These are phyloP conservation scores for Helichrysum umbraculigerum DNA, from an alignment of 129 eudicot species.

Conservation along the genomic window DNA sequence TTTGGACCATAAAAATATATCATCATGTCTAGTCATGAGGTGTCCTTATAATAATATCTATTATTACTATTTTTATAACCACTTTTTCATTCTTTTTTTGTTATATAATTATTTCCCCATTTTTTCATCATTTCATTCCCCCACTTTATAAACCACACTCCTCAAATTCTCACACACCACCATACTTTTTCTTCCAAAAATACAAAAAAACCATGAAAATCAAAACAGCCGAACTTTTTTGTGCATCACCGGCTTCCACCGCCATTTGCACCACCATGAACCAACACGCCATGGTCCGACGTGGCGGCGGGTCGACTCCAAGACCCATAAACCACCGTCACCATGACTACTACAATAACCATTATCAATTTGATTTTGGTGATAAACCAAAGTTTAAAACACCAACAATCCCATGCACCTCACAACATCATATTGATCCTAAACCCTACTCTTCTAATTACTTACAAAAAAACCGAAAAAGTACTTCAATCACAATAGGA, in stretches of 20 bases:
- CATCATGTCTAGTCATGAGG: conserved; percentile 29
- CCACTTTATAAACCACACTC: conserved; percentile 31
- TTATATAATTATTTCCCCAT: conserved; percentile 3
- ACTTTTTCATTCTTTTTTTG: neutral
- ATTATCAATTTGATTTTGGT: conserved; percentile 39
- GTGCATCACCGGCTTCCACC: conserved; percentile 55
- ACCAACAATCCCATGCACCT: conserved; percentile 39
- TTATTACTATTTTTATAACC: conserved; percentile 15
- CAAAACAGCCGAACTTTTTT: conserved; percentile 42
- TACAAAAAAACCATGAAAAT: conserved; percentile 37
- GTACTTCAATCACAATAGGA: conserved; percentile 19
- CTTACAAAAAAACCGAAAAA: conserved; percentile 32
- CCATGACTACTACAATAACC: conserved; percentile 33
- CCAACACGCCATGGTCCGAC: conserved; percentile 39
- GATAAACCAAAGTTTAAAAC: conserved; percentile 37
- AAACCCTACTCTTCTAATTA: conserved; percentile 32
- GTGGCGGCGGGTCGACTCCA: conserved; percentile 19
- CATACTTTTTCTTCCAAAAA: neutral
- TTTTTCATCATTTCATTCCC: conserved; percentile 7
- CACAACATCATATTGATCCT: conserved; percentile 41
- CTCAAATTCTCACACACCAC: conserved; percentile 25
- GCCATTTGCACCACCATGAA: conserved; percentile 54
- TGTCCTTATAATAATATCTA: conserved; percentile 12
- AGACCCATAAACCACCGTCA: conserved; percentile 30
- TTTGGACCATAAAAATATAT: conserved; percentile 26